These are phyloP conservation scores for Saturnispora kantuleensis DNA, from an alignment of 805 yeast species.

Conservation along the genomic window DNA sequence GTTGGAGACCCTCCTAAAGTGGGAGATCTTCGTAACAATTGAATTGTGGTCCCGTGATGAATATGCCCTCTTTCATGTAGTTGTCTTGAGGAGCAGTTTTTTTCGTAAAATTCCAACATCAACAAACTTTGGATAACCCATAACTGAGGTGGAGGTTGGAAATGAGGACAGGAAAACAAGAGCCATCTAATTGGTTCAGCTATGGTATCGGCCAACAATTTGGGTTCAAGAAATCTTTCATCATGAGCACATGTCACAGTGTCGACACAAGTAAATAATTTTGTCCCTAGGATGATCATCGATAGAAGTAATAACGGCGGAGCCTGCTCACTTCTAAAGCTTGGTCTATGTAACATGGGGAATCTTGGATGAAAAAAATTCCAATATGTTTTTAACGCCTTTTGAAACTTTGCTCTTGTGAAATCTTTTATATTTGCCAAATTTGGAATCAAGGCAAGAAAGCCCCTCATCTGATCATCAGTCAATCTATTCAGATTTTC, in stretches of 20 bases:
- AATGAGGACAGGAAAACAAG: constrained; percentile 60
- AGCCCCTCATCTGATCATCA: constrained; percentile 16
- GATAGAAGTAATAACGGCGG: constrained; percentile 43
- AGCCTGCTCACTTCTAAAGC: constrained; percentile 39
- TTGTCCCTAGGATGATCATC: constrained; percentile 50
- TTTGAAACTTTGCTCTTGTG: constrained; percentile 21
- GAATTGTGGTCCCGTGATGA: constrained; percentile 82
- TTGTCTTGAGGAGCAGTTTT: constrained; percentile 54
- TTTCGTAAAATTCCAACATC: constrained; percentile 71
- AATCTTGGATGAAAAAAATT: constrained; percentile 48
- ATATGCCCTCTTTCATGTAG: constrained; percentile 77
- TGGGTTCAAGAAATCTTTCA: constrained; percentile 19
- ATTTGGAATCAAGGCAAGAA: constrained; percentile 20
- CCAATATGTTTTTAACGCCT: constrained; percentile 39
- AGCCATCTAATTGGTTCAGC: constrained; percentile 57
- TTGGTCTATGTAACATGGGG: constrained; percentile 49
- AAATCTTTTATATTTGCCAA: constrained; percentile 23
- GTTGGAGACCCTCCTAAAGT: constrained; percentile 63
- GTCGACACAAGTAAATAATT: constrained; percentile 23
- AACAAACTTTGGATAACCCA: constrained; percentile 72
- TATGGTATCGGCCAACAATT: constrained; percentile 35
- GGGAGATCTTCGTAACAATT: constrained; percentile 65
- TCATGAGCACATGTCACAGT: constrained; percentile 17
- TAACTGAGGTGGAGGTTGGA: constrained; percentile 64
- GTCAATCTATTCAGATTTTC: constrained; percentile 11